Conservation (phyloP, 768 basidiomycete genomes). For the Suillus paluster region DNA sequence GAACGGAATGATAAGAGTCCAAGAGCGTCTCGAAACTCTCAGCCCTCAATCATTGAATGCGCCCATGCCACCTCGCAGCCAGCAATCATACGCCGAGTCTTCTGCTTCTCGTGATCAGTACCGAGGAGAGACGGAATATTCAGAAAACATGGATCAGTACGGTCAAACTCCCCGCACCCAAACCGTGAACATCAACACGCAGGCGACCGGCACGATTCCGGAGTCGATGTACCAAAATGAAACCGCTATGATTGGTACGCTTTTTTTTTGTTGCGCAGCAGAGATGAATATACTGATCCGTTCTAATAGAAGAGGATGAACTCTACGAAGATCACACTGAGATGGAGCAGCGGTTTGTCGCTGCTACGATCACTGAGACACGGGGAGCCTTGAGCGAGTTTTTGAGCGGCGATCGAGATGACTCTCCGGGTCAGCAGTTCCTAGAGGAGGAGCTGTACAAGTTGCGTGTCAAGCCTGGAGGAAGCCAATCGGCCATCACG, state of each 20-base stretch:
- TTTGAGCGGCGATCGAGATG: constrained; percentile 54
- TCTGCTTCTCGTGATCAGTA: constrained; percentile 36
- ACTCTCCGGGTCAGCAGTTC: constrained; percentile 78
- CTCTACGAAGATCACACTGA: constrained; percentile 38
- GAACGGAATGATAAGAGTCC: constrained; percentile 71
- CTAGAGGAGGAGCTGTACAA: constrained; percentile 87
- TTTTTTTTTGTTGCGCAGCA: constrained; percentile 47
- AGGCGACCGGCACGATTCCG: constrained; percentile 65
- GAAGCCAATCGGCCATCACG: constrained; percentile 70
- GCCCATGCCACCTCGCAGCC: constrained; percentile 36
- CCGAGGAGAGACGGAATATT: constrained; percentile 35
- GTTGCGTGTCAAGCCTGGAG: constrained; percentile 65
- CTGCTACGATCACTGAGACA: constrained; percentile 35
- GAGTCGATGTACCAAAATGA: constrained; percentile 49
- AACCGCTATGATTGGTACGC: constrained; percentile 40
- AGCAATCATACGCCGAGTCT: constrained; percentile 38
- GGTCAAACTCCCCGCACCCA: constrained; percentile 66
- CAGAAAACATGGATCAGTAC: constrained; percentile 54
- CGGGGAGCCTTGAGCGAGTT: constrained; percentile 43
- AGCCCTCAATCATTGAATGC: constrained; percentile 37
- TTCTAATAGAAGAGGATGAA: constrained; percentile 40
- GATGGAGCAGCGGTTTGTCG: constrained; percentile 39
- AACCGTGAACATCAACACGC: constrained; percentile 72
- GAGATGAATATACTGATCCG: constrained; percentile 41
- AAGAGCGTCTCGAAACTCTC: constrained; percentile 73